phyloP scores from a whole-genome alignment of 306 rosid species.

The Neltuma alba region DNA sequence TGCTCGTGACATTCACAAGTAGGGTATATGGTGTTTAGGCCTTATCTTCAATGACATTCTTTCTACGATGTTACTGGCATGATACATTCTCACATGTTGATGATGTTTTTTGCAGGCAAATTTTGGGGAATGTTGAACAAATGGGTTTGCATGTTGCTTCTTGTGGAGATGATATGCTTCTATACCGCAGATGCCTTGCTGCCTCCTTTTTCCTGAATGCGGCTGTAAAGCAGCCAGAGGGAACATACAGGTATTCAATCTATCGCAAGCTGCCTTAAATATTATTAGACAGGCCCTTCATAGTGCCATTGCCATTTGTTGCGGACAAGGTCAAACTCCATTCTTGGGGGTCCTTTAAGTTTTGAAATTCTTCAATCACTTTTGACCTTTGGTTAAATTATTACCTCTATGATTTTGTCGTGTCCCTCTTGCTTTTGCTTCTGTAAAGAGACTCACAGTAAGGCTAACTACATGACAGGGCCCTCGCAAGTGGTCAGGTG shows the following conservation, averaged over 20 bases:
- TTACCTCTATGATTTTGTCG: constrained; percentile 3
- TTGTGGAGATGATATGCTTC: constrained; percentile 87
- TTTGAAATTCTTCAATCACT: constrained; percentile 7
- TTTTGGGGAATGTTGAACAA: constrained; percentile 67
- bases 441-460: constrained; percentile 12
- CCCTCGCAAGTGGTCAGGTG: constrained; percentile 78
- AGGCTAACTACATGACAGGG: constrained; percentile 59
- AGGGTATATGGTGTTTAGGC: constrained; percentile 22
- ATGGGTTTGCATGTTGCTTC: constrained; percentile 74
- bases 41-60: constrained; percentile 6
- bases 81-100: constrained; percentile 38
- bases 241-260: constrained; percentile 76
- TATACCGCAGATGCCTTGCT: constrained; percentile 85
- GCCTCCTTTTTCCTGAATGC: constrained; percentile 92
- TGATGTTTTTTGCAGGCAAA: constrained; percentile 66
- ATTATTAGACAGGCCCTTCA: constrained; percentile 17
- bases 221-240: constrained; percentile 85
- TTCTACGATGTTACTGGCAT: not conserved
- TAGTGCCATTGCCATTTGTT: constrained; percentile 10
- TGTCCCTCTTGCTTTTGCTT: constrained; percentile 15
- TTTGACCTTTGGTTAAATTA: constrained; percentile 21
- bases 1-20: constrained; percentile 92
- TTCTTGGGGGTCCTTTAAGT: not conserved
- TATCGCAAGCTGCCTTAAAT: constrained; percentile 13
- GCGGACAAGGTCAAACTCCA: not conserved